Percentiles rank a stretch among this genome's conserved stretches.
These are phyloP conservation scores for slime mould (Dictyostelium discoideum) DNA, from an alignment of 78 protist species.

Conservation along the genomic window DNA sequence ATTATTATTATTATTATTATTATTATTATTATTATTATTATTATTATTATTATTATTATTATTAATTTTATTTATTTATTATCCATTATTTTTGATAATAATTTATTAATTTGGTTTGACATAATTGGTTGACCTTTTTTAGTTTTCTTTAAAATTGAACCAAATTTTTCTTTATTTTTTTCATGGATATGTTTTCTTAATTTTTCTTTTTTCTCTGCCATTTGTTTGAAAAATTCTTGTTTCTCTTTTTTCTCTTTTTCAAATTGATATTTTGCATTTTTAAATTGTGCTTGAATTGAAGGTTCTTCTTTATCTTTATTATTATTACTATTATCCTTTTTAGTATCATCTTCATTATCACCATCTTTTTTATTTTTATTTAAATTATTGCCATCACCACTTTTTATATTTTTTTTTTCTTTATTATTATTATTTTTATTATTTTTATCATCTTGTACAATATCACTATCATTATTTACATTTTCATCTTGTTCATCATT, in stretches of 20 bases:
- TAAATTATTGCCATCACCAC: too few relatives aligned
- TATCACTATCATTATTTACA: background rate
- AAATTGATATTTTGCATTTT: constrained; percentile 11
- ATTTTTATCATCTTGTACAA: background rate
- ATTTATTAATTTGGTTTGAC: constrained; percentile 3
- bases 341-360: background rate
- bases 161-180: background rate
- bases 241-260: constrained; percentile 21
- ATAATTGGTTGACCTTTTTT: constrained; percentile 42
- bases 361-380: background rate
- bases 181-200: background rate
- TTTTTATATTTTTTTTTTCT: background rate
- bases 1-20: too few relatives aligned
- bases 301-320: background rate
- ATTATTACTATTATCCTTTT: background rate
- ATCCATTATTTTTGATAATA: background rate
- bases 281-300: background rate
- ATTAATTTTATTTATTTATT: background rate
- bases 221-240: background rate
- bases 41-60: too few relatives aligned
- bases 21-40: background rate
- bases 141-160: background rate
- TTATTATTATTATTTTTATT: background rate
- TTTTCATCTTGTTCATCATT: background rate
- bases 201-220: background rate